Conservation (phyloP, 2,329 filamentous ascomycete species). For the Cercospora beticola region DNA sequence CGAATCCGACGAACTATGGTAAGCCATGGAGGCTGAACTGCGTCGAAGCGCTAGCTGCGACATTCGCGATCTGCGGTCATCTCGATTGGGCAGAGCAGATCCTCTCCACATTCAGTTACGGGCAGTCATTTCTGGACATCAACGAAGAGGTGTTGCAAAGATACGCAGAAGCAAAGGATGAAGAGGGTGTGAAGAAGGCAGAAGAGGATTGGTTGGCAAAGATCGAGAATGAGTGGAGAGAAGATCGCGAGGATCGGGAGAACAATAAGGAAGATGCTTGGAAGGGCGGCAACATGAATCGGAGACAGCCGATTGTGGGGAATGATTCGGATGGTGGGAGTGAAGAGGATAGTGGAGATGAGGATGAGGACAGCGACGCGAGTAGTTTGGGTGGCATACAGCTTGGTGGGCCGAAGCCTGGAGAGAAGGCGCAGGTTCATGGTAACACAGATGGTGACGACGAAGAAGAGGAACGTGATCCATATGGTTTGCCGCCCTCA, state of each 20-base stretch:
- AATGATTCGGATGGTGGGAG: conserved; percentile 47
- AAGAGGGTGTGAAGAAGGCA: conserved; percentile 77
- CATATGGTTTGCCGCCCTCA: conserved; percentile 70
- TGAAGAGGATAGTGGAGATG: conserved; percentile 43
- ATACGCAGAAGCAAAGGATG: conserved; percentile 80
- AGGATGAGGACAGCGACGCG: conserved; percentile 41
- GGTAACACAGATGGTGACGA: conserved; percentile 47
- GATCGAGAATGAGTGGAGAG: conserved; percentile 83
- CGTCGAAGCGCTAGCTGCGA: conserved; percentile 88
- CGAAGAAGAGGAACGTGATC: conserved; percentile 58
- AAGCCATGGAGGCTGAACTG: conserved; percentile 94
- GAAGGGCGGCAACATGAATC: conserved; percentile 87
- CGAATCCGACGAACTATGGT: conserved; percentile 96
- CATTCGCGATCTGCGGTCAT: conserved; percentile 90
- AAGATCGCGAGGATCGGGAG: conserved; percentile 68
- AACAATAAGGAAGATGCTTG: conserved; percentile 71
- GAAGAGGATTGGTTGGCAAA: conserved; percentile 87
- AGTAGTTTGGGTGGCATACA: conserved; percentile 39
- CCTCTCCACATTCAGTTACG: conserved; percentile 83
- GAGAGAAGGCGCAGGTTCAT: conserved; percentile 48
- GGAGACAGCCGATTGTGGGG: conserved; percentile 56
- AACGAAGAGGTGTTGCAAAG: conserved; percentile 77
- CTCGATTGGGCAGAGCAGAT: conserved; percentile 85
- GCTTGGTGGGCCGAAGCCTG: conserved; percentile 47
- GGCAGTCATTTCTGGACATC: conserved; percentile 83